Percentiles rank a stretch among this genome's conserved stretches.
phyloP scores from a whole-genome alignment of 1,284 basidiomycete species.

The Pseudozyma sp. region DNA sequence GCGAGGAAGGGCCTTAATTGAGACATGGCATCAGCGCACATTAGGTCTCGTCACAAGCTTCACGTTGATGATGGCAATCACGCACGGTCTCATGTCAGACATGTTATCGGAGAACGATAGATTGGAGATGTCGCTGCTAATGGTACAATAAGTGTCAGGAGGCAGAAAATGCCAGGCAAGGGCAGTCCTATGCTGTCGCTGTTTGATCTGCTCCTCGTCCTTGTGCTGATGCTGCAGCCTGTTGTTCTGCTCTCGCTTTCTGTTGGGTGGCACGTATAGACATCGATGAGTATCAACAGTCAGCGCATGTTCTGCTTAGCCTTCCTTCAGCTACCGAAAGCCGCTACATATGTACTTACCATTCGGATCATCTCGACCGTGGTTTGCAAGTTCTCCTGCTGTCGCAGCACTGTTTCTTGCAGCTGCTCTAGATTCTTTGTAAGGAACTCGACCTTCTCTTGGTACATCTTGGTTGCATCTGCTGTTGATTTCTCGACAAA shows the following conservation, averaged over 20 bases:
- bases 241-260: conserved; percentile 47
- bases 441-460: conserved; percentile 63
- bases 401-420: conserved; percentile 64
- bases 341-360: conserved; percentile 39
- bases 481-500: conserved; percentile 81
- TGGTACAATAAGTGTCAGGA: too few relatives aligned
- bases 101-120: too few relatives aligned
- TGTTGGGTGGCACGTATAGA: conserved; percentile 1
- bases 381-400: conserved; percentile 66
- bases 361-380: conserved; percentile 63
- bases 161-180: too few relatives aligned
- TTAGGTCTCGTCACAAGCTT: too few relatives aligned
- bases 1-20: neutral
- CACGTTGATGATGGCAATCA: too few relatives aligned
- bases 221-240: conserved; percentile 22
- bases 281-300: neutral
- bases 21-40: too few relatives aligned
- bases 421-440: conserved; percentile 64
- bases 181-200: conserved; percentile 8
- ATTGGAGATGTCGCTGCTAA: too few relatives aligned
- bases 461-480: conserved; percentile 61
- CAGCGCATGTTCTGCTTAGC: too few relatives aligned
- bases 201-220: conserved; percentile 15
- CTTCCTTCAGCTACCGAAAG: too few relatives aligned
- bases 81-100: too few relatives aligned